Conservation (phyloP, 805 yeast species). For the Myxozyma geophila region DNA sequence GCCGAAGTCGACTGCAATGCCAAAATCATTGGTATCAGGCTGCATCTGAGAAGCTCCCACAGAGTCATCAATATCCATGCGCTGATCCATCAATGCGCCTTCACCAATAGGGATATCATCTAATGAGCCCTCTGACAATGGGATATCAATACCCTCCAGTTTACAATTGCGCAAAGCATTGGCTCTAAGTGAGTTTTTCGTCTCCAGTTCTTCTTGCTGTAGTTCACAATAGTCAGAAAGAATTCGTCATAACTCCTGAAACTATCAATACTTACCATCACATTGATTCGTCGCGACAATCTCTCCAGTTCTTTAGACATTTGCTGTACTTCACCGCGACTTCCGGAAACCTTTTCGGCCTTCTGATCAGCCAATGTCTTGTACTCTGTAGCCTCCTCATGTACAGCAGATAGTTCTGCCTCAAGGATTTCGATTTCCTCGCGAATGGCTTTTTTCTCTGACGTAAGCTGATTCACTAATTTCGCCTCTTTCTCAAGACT, state of each 20-base stretch:
- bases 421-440: constrained; percentile 51
- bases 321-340: constrained; percentile 25
- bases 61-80: constrained; percentile 42
- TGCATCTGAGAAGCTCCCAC: constrained; percentile 27
- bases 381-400: constrained; percentile 30
- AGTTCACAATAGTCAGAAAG: background rate
- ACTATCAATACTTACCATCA: constrained; percentile 13
- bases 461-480: constrained; percentile 46
- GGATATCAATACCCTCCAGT: constrained; percentile 68
- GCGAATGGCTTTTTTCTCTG: constrained; percentile 48
- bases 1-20: constrained; percentile 60
- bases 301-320: constrained; percentile 25
- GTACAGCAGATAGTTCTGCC: constrained; percentile 42
- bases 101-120: constrained; percentile 66
- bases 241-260: background rate
- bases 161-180: constrained; percentile 72
- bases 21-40: constrained; percentile 21
- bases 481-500: constrained; percentile 48
- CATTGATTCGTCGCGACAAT: constrained; percentile 5
- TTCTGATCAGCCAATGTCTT: constrained; percentile 26
- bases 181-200: constrained; percentile 52
- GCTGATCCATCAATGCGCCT: constrained; percentile 45
- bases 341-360: constrained; percentile 25
- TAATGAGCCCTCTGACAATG: constrained; percentile 63
- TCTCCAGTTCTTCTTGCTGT: constrained; percentile 38